Base-by-base conservation (phyloP, 306 rosid genomes). In the Acacia confusa region DNA sequence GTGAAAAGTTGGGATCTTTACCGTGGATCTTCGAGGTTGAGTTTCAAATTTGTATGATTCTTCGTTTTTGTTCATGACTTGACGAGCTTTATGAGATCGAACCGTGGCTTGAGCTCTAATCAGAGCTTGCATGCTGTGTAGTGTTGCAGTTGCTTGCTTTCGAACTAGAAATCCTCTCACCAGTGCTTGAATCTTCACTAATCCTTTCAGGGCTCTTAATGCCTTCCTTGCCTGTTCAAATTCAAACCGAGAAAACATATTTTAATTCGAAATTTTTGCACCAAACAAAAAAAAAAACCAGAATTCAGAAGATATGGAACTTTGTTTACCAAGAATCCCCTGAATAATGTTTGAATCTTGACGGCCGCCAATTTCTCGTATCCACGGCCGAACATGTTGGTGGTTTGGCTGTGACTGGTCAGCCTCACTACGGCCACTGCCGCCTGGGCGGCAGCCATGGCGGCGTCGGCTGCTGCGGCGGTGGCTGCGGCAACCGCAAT, bases 401-500 rank as follows among this genome's bases (percentile, higher is more conserved):
- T 87, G 74, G 88, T 92, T 76, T 94, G 85, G 7, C 96, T 87
- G 11, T 92, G 94, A 84, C 97, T 95, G 14, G 99, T 93, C 28
- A 95, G 87, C 41, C 97, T 87, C 48, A 95, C 99, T 0, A 95
- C 99, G 0, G 86, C 98, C 22, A 89, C 99, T 0, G 99, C 99
- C 7, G 99, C 99, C 76, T 95, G 93, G 0, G 99, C 97, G 0
- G 98, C 98, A 0, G 97, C 98, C 5, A 95, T 91, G 0, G 99
- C 99, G 0, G 60, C 98, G n/a, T 95, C 97, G 0, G 98, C 99
- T 0, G 99, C 99, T 0, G 98, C 98, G 0, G 99, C 97, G 0
- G 99, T 90, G 64, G 99, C 98, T 0, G 98, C 99, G 0, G 98
- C 98, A 0, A 95, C 99, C 0, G 98, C 99, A 72, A 93, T 89